Evolutionary conservation across 225 moss, liverwort and hornwort species (phyloP).

Genomic region (Bryum argenteum): DNA sequence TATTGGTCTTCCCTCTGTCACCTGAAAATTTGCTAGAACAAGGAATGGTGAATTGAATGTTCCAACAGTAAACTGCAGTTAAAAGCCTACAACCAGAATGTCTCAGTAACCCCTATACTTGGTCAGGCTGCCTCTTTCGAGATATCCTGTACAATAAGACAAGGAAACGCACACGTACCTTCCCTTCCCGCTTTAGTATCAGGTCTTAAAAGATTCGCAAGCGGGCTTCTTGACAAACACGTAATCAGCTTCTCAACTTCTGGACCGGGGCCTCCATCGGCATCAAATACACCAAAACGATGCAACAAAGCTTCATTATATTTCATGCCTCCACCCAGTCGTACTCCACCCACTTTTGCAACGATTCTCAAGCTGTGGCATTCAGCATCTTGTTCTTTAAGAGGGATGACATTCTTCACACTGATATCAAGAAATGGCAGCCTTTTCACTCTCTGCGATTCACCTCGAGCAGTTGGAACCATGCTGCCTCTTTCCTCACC

Average conservation of each 20-base stretch:
- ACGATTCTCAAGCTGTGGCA: slow-evolving; percentile 74
- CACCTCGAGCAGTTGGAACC: slow-evolving; percentile 56
- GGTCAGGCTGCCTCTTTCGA: neutral
- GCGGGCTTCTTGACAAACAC: slow-evolving; percentile 73
- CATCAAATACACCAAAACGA: slow-evolving; percentile 91
- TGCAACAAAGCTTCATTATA: slow-evolving; percentile 94
- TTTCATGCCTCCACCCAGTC: slow-evolving; percentile 91
- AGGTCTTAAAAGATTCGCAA: slow-evolving; percentile 76
- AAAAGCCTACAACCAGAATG: slow-evolving; percentile 2
- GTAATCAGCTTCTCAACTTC: slow-evolving; percentile 83
- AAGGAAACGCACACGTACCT: slow-evolving; percentile 48
- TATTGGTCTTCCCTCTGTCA: slow-evolving; percentile 38
- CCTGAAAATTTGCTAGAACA: slow-evolving; percentile 33
- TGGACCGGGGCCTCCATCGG: slow-evolving; percentile 86
- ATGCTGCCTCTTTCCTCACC: slow-evolving; percentile 93
- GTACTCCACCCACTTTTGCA: slow-evolving; percentile 83
- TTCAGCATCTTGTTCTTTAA: slow-evolving; percentile 78
- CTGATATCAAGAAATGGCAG: slow-evolving; percentile 80
- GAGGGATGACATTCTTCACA: slow-evolving; percentile 84
- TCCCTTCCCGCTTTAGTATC: slow-evolving; percentile 55
- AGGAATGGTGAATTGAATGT: slow-evolving; percentile 7
- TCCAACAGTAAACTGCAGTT: neutral
- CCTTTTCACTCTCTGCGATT: slow-evolving; percentile 32
- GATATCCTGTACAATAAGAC: neutral
- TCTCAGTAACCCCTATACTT: slow-evolving; percentile 7